Evolutionary conservation across 768 basidiomycete genomes (phyloP), one percentile per base, ranked within the genome.

Genomic region (Pulveroboletus frians): DNA sequence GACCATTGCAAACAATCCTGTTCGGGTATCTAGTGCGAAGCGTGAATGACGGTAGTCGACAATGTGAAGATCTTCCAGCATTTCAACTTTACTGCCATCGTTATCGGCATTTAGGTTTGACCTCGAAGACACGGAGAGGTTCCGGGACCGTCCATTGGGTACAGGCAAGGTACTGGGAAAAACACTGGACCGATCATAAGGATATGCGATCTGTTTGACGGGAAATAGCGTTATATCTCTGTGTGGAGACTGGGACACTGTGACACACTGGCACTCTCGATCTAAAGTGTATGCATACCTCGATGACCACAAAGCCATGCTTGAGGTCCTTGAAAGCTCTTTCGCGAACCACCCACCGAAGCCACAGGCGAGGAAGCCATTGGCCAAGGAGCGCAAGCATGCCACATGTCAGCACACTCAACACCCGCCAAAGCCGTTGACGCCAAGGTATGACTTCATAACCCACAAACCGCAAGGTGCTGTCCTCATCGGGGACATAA

Each of bases 311-410:
- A 57, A 92, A 85, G 4, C 88, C 90, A 55, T 80, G 69, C 31
- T 69, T 66, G 9, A 82, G 73, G 48, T 88, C 71, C 41, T 81
- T 80, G 60, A 98, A 99, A 18, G 87, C 85, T 46, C 80, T 89
- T 66, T 94, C 90, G 39, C 71, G 76, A 2, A 91, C 81, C 18
- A 89, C 87, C 79, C 86, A 94, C 26, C 80, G 80, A 43, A 98
- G 78, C 96, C 96, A 97, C 23, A 93, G 55, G 5, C 77, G 79
- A 48, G 96, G 96, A 55, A 96, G 83, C 96, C 96, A 99, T 60
- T 92, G 84, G 4, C 93, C 94, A 9, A 94, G 67, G 15, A 99
- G 75, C 10, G 78, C 84, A 18, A 97, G 71, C 5, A 80, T 65
- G 5, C 96, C 95, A 10, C 84, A 69, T 2, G 83, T 80, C 8